Base-by-base conservation (phyloP, 129 eudicot genomes). In the Flaveria ramosissima region DNA sequence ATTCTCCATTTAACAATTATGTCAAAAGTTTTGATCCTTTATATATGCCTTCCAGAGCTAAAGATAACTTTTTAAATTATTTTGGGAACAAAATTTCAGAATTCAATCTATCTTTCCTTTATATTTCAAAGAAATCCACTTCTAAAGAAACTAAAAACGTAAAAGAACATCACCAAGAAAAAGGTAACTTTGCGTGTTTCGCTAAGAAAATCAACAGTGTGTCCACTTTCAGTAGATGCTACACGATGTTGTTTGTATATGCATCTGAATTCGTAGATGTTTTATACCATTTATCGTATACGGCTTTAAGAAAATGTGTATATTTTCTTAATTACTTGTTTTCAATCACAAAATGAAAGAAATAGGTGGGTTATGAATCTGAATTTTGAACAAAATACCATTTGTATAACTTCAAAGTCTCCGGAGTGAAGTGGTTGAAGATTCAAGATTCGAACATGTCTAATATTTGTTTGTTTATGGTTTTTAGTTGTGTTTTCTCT, bases 21-120 rank as follows among this genome's bases (percentile, higher is more conserved):
- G 64, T 80, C 75, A 74, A 80, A 80, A 80, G 84, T 73, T 80
- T 65, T 80, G 83, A 80, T 80, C 80, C 84, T 67, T 74, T 74
- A n/a, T 43, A 0, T 79, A 80, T 73, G 82, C 72, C 72, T 71
- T 78, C 77, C 77, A 78, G 77, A 71, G 71, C 52, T 51, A 39
- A 61, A 48, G 82, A 78, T 47, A 57, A 52, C 41, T 27, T 78
- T 72, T 76, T 17, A 1, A 73, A 73, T 68, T 45, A 73, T 71
- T 73, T 74, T 67, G 52, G 26, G 71, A 81, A 68, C 75, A 70
- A 76, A 69, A 68, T 62, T 75, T 81, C 8, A 36, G 41, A 36
- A 36, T 5, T 36, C 77, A 39, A 64, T 63, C 81, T 45, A 74
- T 53, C 61, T 39, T 42, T 75, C 76, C 55, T 68, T 77, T 75